Evolutionary conservation across 1,139 yeast species (phyloP), one percentile per base, ranked within the genome.

Genomic region (Protomyces inundatus): DNA sequence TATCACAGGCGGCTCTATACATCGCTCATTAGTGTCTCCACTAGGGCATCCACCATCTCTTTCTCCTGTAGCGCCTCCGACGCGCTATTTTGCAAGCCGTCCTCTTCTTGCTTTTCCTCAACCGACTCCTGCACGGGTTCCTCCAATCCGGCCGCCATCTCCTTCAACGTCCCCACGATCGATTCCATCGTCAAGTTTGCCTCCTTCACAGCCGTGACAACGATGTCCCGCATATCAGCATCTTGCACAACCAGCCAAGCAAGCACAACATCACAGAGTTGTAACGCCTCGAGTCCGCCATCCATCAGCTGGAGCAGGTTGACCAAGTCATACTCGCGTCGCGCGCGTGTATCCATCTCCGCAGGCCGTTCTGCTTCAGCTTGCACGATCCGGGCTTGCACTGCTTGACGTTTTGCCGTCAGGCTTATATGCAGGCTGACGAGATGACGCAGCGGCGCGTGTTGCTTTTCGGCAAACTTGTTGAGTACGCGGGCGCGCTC

Each of bases 241-340:
- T 71, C 72, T 33, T 74, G 75, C 10, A 70, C 69, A 30, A 67
- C 32, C n/a, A 73, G 66, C 76, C 76, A 74, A 0, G 71, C 71
- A n/a, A 73, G 64, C 7, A 72, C 67, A 3, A 66, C 61, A 55
- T 71, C 73, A 12, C 71, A 66, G 35, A 67, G 61, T 45, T 69
- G 71, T 39, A 71, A 62, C 6, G 66, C 54, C 34, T 67, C 69
- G n/a, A 69, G 66, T 3, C 75, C 76, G 0, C 68, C 69, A n/a
- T 69, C 73, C 54, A 68, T 64, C 53, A 70, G 66, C n/a, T 59
- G 66, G 10, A 70, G 61, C 53, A 70, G 69, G 64, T 67, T 65
- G 40, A 67, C 69, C 4, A 70, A 65, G n/a, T 66, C 71, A 30
- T 61, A 64, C 34, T 60, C 64, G 7, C 56, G 68, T 3, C 55